phyloP scores from a whole-genome alignment of 1,139 yeast genomes.

The Yamadazyma songkhlaensis region DNA sequence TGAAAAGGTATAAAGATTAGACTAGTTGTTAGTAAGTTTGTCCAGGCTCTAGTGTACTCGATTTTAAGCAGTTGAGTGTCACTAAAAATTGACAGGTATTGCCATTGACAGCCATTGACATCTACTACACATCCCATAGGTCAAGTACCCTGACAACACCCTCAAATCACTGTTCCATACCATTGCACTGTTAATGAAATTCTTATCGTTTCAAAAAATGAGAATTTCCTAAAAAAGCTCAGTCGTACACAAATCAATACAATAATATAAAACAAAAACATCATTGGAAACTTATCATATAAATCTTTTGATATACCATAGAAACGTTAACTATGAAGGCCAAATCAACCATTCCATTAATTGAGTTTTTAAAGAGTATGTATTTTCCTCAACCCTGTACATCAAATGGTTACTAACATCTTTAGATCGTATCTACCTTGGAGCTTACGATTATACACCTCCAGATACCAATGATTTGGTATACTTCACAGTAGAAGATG shows the following conservation, averaged over 20 bases:
- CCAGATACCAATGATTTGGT: slow-evolving; percentile 72
- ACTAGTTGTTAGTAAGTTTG: slow-evolving; percentile 12
- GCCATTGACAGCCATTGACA: no score
- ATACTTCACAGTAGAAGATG: slow-evolving; percentile 89
- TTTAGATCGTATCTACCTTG: slow-evolving; percentile 79
- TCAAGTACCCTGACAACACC: no score
- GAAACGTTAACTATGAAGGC: slow-evolving; percentile 2
- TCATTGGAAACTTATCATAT: slow-evolving; percentile 6
- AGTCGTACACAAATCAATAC: slow-evolving; percentile 10
- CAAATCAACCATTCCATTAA: slow-evolving; percentile 27
- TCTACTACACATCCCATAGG: no score
- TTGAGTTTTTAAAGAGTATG: slow-evolving; percentile 48
- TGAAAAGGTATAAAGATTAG: slow-evolving; percentile 62
- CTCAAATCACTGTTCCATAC: no score
- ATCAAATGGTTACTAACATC: not conserved
- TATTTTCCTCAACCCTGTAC: slow-evolving; percentile 10
- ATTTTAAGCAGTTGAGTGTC: slow-evolving; percentile 1
- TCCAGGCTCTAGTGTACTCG: no score
- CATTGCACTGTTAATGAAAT: no score
- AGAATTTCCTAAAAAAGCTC: slow-evolving; percentile 7
- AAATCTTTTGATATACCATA: slow-evolving; percentile 1
- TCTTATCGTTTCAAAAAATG: slow-evolving; percentile 1
- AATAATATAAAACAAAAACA: slow-evolving; percentile 10
- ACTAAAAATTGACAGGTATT: no score
- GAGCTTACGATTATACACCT: slow-evolving; percentile 82